phyloP scores from a whole-genome alignment of 2,329 filamentous ascomycete genomes.

The Botrytis cinerea region DNA sequence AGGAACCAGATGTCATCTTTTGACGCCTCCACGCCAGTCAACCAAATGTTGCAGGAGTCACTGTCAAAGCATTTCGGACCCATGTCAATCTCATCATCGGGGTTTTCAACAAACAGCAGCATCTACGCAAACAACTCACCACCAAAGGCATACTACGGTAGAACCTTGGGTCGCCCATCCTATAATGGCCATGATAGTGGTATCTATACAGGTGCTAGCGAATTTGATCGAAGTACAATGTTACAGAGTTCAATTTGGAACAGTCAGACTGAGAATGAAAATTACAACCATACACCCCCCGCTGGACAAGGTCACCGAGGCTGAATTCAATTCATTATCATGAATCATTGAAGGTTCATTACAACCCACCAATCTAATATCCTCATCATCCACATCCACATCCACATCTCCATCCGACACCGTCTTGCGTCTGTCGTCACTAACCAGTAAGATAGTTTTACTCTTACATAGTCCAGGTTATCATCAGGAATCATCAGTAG shows the following conservation, averaged over 20 bases:
- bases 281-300: constrained; percentile 50
- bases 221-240: constrained; percentile 38
- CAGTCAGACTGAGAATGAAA: constrained; percentile 28
- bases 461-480: constrained; percentile 9
- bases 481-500: neutral
- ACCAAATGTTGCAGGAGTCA: constrained; percentile 33
- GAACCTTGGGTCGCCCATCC: constrained; percentile 21
- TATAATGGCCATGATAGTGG: constrained; percentile 34
- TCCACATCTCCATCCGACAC: constrained; percentile 27
- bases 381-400: neutral
- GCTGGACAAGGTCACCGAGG: constrained; percentile 46
- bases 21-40: constrained; percentile 28
- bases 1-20: constrained; percentile 24
- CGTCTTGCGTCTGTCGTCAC: constrained; percentile 5
- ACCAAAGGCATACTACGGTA: constrained; percentile 23
- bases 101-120: constrained; percentile 54
- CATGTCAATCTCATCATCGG: constrained; percentile 34
- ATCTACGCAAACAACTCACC: constrained; percentile 50
- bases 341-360: constrained; percentile 14
- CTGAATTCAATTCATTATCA: neutral
- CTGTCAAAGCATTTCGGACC: constrained; percentile 32
- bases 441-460: constrained; percentile 3
- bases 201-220: constrained; percentile 33
- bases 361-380: neutral
- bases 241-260: constrained; percentile 40